Base-by-base conservation (phyloP, 768 basidiomycete genomes). In the Cystofilobasidium capitatum region DNA sequence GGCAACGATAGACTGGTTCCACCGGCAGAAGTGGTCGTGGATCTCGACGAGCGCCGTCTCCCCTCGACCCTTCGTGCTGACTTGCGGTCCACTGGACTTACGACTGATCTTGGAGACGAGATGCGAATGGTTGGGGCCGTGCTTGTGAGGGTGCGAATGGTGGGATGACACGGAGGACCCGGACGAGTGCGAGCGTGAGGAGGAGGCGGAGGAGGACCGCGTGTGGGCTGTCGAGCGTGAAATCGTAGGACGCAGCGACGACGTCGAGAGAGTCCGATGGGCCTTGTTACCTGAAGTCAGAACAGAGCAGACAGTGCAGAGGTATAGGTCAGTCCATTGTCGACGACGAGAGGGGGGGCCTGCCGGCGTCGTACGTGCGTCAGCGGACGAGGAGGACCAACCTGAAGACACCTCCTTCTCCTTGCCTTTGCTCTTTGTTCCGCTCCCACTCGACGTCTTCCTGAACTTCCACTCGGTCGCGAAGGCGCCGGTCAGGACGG, bases 21-120 rank as follows among this genome's bases (percentile, higher is more conserved):
- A 90, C 13, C 75, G 74, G 16, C 86, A 83, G 10, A 80, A 81
- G 72, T 89, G 88, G 36, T 86, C 85, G 73, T 80, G 81, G 36
- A 90, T 81, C 39, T 79, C 80, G 36, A 81, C 77, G 72, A 82
- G 88, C 0, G 79, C 75, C 0, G 88, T 89, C 64, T 81, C 80
- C 26, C 88, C 88, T 37, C 83, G 37, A 22, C 39, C 24, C 14
- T 36, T 39, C 3, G 29, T 33, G 1, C 36, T 55, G 40, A 65
- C 20, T 13, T 29, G 17, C 16, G 22, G 31, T 1, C 42, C 64
- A 40, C n/a, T n/a, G n/a, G n/a, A n/a, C n/a, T n/a, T n/a, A n/a
- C n/a, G n/a, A n/a, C n/a, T n/a, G n/a, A n/a, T n/a, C 55, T 14
- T n/a, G 26, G 8, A 26, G 22, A 55, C 5, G 55, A 42, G 5